These are phyloP conservation scores for Sugiyamaella lignohabitans DNA, from an alignment of 805 yeast genomes.

Conservation along the genomic window DNA sequence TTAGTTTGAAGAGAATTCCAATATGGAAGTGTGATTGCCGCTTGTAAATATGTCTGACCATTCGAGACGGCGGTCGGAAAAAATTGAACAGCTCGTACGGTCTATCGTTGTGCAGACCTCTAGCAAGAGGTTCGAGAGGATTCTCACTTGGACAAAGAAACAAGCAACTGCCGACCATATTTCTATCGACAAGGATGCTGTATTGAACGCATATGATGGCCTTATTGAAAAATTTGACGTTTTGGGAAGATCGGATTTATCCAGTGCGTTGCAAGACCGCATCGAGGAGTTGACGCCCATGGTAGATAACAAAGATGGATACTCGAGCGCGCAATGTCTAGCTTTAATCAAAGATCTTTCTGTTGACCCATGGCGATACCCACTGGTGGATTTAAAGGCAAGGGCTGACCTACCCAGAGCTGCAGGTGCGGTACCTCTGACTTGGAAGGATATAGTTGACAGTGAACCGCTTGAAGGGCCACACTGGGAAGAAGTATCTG, in stretches of 20 bases:
- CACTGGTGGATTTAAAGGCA: not conserved
- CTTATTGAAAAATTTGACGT: conserved; percentile 26
- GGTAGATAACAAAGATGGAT: conserved; percentile 11
- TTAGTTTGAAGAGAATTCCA: too few relatives aligned
- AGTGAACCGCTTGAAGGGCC: conserved; percentile 28
- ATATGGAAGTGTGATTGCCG: too few relatives aligned
- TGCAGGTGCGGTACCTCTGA: conserved; percentile 1
- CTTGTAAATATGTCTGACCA: too few relatives aligned
- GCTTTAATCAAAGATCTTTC: conserved; percentile 3
- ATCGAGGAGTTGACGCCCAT: conserved; percentile 14
- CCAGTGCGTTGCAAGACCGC: conserved; percentile 22
- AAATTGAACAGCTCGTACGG: too few relatives aligned
- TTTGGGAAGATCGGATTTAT: conserved; percentile 27
- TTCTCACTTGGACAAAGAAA: too few relatives aligned
- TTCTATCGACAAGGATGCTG: conserved; percentile 15
- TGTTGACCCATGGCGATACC: not conserved
- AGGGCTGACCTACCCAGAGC: not conserved
- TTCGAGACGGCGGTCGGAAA: too few relatives aligned
- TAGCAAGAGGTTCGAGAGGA: too few relatives aligned
- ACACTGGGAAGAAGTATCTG: conserved; percentile 22
- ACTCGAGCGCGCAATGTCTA: not conserved
- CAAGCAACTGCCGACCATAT: too few relatives aligned
- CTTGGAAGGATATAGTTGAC: conserved; percentile 25
- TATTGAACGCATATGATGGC: conserved; percentile 17
- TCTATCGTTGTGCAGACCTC: too few relatives aligned